phyloP scores from a whole-genome alignment of 345 rosid species.

The Salix brachista region DNA sequence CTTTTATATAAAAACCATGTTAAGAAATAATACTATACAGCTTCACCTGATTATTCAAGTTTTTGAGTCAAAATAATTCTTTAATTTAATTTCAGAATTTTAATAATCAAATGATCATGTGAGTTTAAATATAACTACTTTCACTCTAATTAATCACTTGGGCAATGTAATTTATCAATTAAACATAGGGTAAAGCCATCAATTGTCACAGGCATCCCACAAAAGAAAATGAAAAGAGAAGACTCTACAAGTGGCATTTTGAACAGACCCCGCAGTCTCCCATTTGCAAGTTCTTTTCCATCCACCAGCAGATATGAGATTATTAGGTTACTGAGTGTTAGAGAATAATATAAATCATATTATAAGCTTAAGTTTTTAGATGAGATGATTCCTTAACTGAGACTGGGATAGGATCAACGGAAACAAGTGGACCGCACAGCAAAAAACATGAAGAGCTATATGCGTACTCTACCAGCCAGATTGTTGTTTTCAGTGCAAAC shows the following conservation, averaged over 20 bases:
- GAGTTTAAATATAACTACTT: no score
- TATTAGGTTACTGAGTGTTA: not conserved
- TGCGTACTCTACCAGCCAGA: not conserved
- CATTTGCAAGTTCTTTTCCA: slow-evolving; percentile 25
- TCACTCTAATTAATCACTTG: no score
- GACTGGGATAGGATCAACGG: not conserved
- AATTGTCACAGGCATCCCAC: slow-evolving; percentile 86
- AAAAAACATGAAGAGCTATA: not conserved
- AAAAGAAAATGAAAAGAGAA: slow-evolving; percentile 72
- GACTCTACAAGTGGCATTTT: slow-evolving; percentile 32
- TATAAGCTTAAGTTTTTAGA: no score
- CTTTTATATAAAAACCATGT: no score
- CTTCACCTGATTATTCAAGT: no score
- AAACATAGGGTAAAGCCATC: slow-evolving; percentile 41
- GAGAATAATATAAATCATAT: no score
- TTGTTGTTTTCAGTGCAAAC: not conserved
- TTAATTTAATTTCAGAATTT: no score
- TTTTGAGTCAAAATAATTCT: no score
- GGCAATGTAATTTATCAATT: no score
- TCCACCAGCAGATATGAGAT: not conserved
- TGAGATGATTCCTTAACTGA: no score
- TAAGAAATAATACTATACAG: no score
- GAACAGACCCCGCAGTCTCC: slow-evolving; percentile 81
- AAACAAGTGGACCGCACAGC: not conserved
- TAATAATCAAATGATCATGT: no score